Evolutionary conservation across 495 filamentous ascomycete species (phyloP).

Genomic region (Friedmanniomyces endolithicus): DNA sequence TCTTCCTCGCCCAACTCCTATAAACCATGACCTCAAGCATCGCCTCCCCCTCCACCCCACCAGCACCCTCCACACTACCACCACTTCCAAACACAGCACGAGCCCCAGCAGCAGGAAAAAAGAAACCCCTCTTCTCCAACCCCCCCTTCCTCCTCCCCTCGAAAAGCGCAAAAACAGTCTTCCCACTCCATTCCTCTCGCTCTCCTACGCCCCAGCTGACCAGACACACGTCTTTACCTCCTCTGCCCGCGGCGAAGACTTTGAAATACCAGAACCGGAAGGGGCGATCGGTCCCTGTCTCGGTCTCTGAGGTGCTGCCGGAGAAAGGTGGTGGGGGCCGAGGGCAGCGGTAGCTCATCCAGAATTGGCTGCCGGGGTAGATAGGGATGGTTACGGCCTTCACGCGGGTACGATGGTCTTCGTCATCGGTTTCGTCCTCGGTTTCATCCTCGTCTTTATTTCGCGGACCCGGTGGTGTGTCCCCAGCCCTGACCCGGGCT

Average conservation of each 20-base stretch:
- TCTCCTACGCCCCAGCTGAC: constrained; percentile 33
- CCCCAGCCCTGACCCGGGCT: no score
- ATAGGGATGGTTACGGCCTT: constrained; percentile 28
- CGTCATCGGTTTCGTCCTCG: no score
- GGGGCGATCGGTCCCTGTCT: constrained; percentile 21
- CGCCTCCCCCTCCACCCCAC: not conserved
- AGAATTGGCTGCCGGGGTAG: constrained; percentile 30
- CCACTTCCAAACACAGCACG: no score
- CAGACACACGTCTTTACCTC: constrained; percentile 21
- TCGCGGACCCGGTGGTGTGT: no score
- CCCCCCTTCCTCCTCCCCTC: constrained; percentile 3
- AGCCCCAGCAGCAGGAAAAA: constrained; percentile 22
- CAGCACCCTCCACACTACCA: constrained; percentile 4
- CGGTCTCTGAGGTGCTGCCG: no score
- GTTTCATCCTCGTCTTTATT: no score
- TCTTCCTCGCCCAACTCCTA: constrained; percentile 28
- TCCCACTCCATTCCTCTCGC: constrained; percentile 30
- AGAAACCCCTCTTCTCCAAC: constrained; percentile 28
- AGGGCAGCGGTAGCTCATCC: constrained; percentile 32
- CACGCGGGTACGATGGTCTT: no score
- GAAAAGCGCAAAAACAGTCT: constrained; percentile 32
- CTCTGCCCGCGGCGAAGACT: constrained; percentile 32
- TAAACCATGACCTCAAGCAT: constrained; percentile 29
- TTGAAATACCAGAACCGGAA: constrained; percentile 33
- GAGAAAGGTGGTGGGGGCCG: constrained; percentile 21